Base-by-base conservation (phyloP, 257 asterid genomes). In the Ajuga chamaepitys region DNA sequence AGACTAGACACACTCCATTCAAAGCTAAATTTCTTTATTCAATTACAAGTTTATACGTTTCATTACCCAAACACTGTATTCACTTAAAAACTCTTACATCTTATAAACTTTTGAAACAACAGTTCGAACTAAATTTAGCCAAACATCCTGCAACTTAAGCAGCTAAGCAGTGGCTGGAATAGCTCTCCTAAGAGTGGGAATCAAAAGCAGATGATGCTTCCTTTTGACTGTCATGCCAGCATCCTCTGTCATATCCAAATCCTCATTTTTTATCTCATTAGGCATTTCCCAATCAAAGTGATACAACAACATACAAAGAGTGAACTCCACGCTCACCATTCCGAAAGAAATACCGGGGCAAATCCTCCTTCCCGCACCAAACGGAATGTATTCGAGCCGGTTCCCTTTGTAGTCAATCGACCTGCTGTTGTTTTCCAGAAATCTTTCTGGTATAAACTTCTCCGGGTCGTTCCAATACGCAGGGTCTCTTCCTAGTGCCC, bases 251-350 rank as follows among this genome's bases (percentile, higher is more conserved):
- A 78, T 71, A 64, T 79, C 74, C 37, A 79, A 13, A 1, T 54
- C 70, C 25, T 68, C 45, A 10, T 17, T 37, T 9, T 57, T 42
- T 3, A 44, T 4, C 10, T 65, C 78, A 17, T n/a, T 6, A 0
- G 78, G 76, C 44, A 78, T 40, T 14, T 67, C 42, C 83, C 80
- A 67, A 14, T 78, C 75, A 41, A 78, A 71, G 26, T 70, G 73
- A 26, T 71, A 74, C 13, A 74, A 70, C 10, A 78, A 50, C 4
- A 25, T 21, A 0, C 62, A 61, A 9, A 65, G 62, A 11, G 52
- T 9, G 2, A 21, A n/a, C 26, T 65, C 62, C 9, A 51, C 7
- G 1, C 12, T 51, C 0, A 38, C 40, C 28, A 37, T 1, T 7
- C 61, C 70, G 1, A 65, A 20, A 4, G 16, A 1, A 7, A 65